Evolutionary conservation across 208 protist genomes (phyloP).

Genomic region (Entamoeba histolytica): DNA sequence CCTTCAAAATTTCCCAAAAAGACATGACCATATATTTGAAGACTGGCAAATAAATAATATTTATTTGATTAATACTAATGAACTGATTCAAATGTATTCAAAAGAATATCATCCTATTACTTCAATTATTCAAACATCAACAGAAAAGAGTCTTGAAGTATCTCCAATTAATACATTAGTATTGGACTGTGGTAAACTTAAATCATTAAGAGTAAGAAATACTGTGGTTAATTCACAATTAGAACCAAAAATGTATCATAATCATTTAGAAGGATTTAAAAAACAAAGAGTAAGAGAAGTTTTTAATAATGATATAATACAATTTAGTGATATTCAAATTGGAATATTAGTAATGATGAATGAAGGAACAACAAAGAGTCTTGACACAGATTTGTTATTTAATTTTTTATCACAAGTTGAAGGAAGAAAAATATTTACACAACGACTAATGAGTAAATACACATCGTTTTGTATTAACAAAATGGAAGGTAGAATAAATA

Average conservation of each 20-base stretch:
- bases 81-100: not conserved
- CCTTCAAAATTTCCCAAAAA: not conserved
- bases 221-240: not conserved
- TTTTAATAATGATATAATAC: not conserved
- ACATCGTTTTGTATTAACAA: not conserved
- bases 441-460: not conserved
- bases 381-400: not conserved
- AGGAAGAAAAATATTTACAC: not conserved
- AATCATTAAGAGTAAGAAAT: not conserved
- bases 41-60: not conserved
- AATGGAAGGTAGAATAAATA: not conserved
- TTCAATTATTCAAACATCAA: not conserved
- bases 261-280: not conserved
- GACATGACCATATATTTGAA: not conserved
- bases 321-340: not conserved
- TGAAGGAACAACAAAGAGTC: not conserved
- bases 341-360: not conserved
- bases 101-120: not conserved
- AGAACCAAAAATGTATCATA: not conserved
- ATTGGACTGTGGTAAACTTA: not conserved
- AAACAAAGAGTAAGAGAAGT: not conserved
- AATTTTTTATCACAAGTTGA: not conserved
- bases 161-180: not conserved
- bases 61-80: not conserved
- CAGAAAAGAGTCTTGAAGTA: not conserved